phyloP scores from a whole-genome alignment of 192 early-diverging fungal species.

The Rhizophagus prolifer region DNA sequence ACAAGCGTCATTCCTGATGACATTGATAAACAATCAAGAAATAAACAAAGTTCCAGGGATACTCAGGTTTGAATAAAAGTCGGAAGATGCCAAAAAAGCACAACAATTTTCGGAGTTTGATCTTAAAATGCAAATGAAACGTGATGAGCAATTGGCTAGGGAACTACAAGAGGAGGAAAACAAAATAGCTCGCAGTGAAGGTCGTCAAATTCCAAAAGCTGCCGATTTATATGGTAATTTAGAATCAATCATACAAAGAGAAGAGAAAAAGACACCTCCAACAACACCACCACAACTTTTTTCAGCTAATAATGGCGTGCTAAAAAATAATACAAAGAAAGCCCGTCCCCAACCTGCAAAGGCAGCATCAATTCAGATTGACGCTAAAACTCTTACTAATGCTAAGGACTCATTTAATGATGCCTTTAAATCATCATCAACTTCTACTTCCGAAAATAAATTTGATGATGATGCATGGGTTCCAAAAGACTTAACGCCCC shows the following conservation, averaged over 20 bases:
- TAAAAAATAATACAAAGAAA: conserved; percentile 32
- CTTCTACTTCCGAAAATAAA: conserved; percentile 34
- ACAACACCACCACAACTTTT: conserved; percentile 14
- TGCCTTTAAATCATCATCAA: conserved; percentile 32
- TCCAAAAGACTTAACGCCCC: background rate
- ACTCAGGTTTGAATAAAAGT: conserved; percentile 29
- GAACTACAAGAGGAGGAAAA: conserved; percentile 76
- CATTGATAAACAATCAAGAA: conserved; percentile 26
- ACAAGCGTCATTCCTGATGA: conserved; percentile 37
- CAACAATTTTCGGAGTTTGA: conserved; percentile 28
- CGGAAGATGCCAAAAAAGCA: conserved; percentile 9
- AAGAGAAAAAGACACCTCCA: conserved; percentile 16
- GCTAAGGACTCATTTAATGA: conserved; percentile 38
- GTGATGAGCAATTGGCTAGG: conserved; percentile 81
- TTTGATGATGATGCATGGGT: conserved; percentile 60
- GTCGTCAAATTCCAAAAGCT: conserved; percentile 10
- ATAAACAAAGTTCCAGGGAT: conserved; percentile 34
- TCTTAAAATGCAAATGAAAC: conserved; percentile 60
- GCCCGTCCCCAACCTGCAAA: conserved; percentile 52
- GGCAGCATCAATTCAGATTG: conserved; percentile 48
- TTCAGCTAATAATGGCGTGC: conserved; percentile 25
- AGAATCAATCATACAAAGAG: conserved; percentile 25
- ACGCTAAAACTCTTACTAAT: conserved; percentile 40
- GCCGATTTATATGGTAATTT: conserved; percentile 19
- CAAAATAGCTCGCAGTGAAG: conserved; percentile 32